These are phyloP conservation scores for Wickerhamomyces queroliae DNA, from an alignment of 805 yeast species.

Conservation along the genomic window DNA sequence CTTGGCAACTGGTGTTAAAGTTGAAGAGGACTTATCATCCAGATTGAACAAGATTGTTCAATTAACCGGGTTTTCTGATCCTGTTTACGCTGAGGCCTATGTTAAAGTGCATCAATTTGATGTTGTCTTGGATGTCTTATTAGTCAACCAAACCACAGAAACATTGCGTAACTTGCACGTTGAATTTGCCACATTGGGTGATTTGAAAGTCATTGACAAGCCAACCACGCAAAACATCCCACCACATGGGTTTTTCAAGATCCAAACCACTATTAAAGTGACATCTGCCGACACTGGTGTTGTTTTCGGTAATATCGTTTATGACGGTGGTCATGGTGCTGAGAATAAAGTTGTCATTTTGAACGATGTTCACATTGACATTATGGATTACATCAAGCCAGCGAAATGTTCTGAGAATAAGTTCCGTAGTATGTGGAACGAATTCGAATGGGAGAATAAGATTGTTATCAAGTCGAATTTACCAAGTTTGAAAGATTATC, in stretches of 20 bases:
- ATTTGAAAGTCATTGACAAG: constrained; percentile 87
- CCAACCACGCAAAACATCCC: constrained; percentile 88
- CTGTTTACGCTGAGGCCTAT: constrained; percentile 96
- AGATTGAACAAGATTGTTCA: constrained; percentile 85
- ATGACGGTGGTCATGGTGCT: constrained; percentile 92
- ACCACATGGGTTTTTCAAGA: constrained; percentile 94
- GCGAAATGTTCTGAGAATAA: constrained; percentile 83
- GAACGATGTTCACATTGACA: constrained; percentile 92
- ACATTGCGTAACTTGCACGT: constrained; percentile 89
- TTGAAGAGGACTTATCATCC: constrained; percentile 60
- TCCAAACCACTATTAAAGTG: constrained; percentile 86
- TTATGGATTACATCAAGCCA: constrained; percentile 96
- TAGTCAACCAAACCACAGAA: constrained; percentile 90
- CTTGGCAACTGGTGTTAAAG: constrained; percentile 45
- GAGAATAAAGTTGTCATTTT: constrained; percentile 86
- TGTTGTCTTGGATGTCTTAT: constrained; percentile 85
- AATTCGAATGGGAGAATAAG: constrained; percentile 99
- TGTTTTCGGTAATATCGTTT: constrained; percentile 93
- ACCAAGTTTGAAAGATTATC: constrained; percentile 64
- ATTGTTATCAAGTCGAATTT: constrained; percentile 76
- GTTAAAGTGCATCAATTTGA: constrained; percentile 96
- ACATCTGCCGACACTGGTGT: constrained; percentile 98
- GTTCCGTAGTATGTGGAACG: constrained; percentile 98
- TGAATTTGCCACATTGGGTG: constrained; percentile 95
- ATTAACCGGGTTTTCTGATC: constrained; percentile 97